Base-by-base conservation (phyloP, 768 basidiomycete genomes). In the Boletus vinaceobasis region DNA sequence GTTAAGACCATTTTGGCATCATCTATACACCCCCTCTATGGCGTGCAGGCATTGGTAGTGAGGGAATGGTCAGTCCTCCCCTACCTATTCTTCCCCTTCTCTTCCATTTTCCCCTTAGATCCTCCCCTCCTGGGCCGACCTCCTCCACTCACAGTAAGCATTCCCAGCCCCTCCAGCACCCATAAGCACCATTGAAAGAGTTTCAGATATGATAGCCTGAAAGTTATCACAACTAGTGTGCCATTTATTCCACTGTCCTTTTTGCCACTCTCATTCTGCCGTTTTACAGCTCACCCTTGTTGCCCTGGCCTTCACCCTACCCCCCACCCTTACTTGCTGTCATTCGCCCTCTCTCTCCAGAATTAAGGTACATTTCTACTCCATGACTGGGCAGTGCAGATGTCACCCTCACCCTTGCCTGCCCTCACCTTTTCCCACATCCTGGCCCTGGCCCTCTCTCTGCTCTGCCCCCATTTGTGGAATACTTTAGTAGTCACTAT, bases 1-100 rank as follows among this genome's bases (percentile, higher is more conserved):
- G 92, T 98, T 32, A 98, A 73, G 88, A 94, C 43, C 94, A 98
- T 73, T 98, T 98, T 71, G 97, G 97, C 29, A 76, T 98, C 37
- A 83, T 93, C 33, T 99, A 99, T 69, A 81, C 76, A 2, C 84
- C 88, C 31, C 92, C 92, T 40, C 70, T 78, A 36, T 93, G 90
- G 91, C 83, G 90, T 58, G 74, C 85, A 47, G 91, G 91, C 48
- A 85, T 88, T 44, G 88, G 85, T 43, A 84, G 80, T 60, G 90
- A 90, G 51, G 84, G 83, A 67, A 78, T 77, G 71, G 87, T 90
- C 53, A 63, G 83, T 80, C 33, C 15, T 46, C 35, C 14, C 11
- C 5, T 15, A 6, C 35, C 8, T 8, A 40, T 51, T 35, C n/a
- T 36, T 14, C 36, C 27, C 33, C 17, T 47, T 48, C 42, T 23